These are phyloP conservation scores for Alternaria angustiovoidea DNA, from an alignment of 2,329 filamentous ascomycete species.

Conservation along the genomic window DNA sequence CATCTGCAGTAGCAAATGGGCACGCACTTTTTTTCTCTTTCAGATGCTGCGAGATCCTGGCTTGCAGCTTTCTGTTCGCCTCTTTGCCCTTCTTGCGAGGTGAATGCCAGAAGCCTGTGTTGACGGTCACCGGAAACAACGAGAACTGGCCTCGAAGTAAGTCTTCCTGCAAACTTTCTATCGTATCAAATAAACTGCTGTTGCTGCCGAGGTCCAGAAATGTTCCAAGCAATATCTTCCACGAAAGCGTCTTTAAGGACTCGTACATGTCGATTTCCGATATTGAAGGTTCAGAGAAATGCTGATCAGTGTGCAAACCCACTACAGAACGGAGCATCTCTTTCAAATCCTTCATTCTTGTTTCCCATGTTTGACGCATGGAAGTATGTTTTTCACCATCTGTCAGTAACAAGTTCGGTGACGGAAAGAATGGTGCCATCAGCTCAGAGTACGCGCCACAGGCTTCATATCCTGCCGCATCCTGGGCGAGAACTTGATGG, in stretches of 20 bases:
- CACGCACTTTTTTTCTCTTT: not conserved
- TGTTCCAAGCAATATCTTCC: slow-evolving; percentile 2
- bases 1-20: not conserved
- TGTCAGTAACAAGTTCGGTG: slow-evolving; percentile 1
- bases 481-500: slow-evolving; percentile 1
- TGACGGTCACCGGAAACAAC: not conserved
- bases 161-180: not conserved
- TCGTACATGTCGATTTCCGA: not conserved
- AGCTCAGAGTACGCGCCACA: not conserved
- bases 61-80: slow-evolving; percentile 1
- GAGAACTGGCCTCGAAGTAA: slow-evolving; percentile 3
- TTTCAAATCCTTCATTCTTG: not conserved
- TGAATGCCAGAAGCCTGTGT: slow-evolving; percentile 3
- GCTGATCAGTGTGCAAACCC: not conserved
- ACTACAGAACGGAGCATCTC: not conserved
- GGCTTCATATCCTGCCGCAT: not conserved
- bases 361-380: not conserved
- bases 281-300: not conserved
- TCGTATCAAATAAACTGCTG: not conserved
- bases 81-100: slow-evolving; percentile 3
- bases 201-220: not conserved
- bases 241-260: slow-evolving; percentile 1
- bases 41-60: not conserved
- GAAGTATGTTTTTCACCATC: not conserved
- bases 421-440: slow-evolving; percentile 4